Evolutionary conservation across 2,329 filamentous ascomycete genomes (phyloP), one percentile per base, ranked within the genome.

Genomic region (Aspergillus chevalieri): DNA sequence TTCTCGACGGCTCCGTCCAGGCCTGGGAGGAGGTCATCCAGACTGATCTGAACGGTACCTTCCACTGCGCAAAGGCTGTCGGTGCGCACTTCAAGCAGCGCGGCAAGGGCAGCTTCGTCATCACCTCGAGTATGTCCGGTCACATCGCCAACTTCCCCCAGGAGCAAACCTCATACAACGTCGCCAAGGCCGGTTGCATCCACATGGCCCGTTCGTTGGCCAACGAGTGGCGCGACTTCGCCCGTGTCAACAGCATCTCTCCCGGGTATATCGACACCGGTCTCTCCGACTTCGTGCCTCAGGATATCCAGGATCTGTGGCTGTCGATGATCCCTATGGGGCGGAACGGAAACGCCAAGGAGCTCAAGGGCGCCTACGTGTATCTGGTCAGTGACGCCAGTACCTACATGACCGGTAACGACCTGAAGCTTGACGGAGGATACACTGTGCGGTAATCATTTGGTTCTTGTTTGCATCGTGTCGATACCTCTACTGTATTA

Each of bases 61-160:
- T 89, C 72, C 82, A 91, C 79, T 94, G 89, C 55, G 89, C 89
- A 22, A 88, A 92, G 74, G 89, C 89, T 17, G 87, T 89, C n/a
- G 91, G 90, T 30, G 79, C 84, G 48, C 86, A 93, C 71, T 85
- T 85, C 78, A 82, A 82, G 70, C 73, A 84, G 71, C 78, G 79
- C 53, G 80, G 81, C 59, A 82, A 74, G 9, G 83, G 83, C 45
- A 81, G 77, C 53, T 78, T 86, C 65, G 75, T 86, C 69, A 82
- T 85, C 66, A 86, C 83, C 36, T 76, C 82, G n/a, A 81, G 77
- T 59, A 86, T 79, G 76, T 75, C 72, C 4, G 77, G 77, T 10
- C 76, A 78, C 59, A 78, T 78, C 53, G 76, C 72, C 60, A 79
- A 79, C 60, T 78, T 66, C 63, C 76, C 83, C 24, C 83, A 85